phyloP scores from a whole-genome alignment of 106 monocot genomes.

The Gastrodia elata region DNA sequence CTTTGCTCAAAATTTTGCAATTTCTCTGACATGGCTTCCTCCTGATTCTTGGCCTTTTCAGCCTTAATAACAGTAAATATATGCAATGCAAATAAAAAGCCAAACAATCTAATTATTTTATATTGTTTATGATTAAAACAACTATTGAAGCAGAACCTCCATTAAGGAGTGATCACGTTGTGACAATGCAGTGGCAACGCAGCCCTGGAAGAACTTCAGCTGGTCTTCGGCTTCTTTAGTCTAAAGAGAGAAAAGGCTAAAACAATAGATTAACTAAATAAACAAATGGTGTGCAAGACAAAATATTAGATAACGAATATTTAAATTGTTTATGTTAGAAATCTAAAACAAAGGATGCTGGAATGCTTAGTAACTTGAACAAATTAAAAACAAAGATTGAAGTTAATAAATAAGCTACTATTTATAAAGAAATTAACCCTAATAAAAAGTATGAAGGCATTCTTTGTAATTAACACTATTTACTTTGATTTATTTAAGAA shows the following conservation, averaged over 20 bases:
- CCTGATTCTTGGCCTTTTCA: constrained; percentile 70
- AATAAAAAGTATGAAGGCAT: background rate
- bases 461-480: too few species aligned
- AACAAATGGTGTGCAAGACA: background rate
- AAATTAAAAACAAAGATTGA: background rate
- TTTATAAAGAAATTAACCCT: background rate
- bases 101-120: background rate
- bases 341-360: background rate
- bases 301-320: background rate
- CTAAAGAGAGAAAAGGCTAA: constrained; percentile 24
- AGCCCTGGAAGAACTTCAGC: constrained; percentile 85
- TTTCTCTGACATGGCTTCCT: constrained; percentile 45
- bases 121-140: background rate
- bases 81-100: background rate
- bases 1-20: constrained; percentile 32
- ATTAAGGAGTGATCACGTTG: constrained; percentile 83
- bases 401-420: background rate
- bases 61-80: constrained; percentile 27
- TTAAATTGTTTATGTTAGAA: background rate
- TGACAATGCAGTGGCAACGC: constrained; percentile 80
- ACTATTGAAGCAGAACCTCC: constrained; percentile 42
- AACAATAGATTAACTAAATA: background rate
- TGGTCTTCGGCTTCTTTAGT: constrained; percentile 89
- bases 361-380: background rate
- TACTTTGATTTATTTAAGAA: too few species aligned